phyloP scores from a whole-genome alignment of 176 grass and related monocot species.

The Calamus simplicifolius region DNA sequence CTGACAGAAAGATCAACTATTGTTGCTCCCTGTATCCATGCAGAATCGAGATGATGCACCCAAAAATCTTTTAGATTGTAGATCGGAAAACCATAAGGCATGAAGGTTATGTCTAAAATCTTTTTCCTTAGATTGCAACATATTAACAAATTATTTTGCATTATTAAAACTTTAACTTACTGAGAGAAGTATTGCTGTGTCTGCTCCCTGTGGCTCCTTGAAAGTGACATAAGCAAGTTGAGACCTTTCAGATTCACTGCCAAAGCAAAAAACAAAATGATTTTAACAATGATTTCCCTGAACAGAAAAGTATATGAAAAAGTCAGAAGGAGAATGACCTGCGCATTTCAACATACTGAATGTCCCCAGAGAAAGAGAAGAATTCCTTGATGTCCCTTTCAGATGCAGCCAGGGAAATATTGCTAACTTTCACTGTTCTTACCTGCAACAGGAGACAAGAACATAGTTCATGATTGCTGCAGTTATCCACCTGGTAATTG shows the following conservation, averaged over 20 bases:
- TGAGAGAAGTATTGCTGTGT: conserved; percentile 88
- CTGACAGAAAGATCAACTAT: conserved; percentile 77
- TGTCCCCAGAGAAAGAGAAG: conserved; percentile 94
- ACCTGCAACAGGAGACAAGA: conserved; percentile 29
- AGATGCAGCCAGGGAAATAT: conserved; percentile 68
- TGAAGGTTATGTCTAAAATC: no score
- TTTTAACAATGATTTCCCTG: conserved; percentile 14
- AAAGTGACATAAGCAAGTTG: conserved; percentile 91
- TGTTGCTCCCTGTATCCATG: conserved; percentile 68
- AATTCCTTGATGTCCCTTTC: conserved; percentile 92
- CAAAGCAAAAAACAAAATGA: conserved; percentile 10
- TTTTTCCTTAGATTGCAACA: no score
- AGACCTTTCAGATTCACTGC: conserved; percentile 81
- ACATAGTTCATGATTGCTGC: background rate
- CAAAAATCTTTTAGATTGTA: no score
- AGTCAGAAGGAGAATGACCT: conserved; percentile 35
- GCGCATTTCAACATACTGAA: conserved; percentile 94
- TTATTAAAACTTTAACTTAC: conserved; percentile 36
- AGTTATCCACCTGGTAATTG: no score
- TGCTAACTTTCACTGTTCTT: conserved; percentile 82
- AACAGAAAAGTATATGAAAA: background rate
- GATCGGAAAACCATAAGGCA: no score
- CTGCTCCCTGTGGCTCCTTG: conserved; percentile 85
- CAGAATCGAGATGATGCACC: background rate
- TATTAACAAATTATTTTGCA: conserved; percentile 4